Evolutionary conservation across 1,284 basidiomycete species (phyloP), one percentile per base, ranked within the genome.

Genomic region (Rhodofomes roseus): DNA sequence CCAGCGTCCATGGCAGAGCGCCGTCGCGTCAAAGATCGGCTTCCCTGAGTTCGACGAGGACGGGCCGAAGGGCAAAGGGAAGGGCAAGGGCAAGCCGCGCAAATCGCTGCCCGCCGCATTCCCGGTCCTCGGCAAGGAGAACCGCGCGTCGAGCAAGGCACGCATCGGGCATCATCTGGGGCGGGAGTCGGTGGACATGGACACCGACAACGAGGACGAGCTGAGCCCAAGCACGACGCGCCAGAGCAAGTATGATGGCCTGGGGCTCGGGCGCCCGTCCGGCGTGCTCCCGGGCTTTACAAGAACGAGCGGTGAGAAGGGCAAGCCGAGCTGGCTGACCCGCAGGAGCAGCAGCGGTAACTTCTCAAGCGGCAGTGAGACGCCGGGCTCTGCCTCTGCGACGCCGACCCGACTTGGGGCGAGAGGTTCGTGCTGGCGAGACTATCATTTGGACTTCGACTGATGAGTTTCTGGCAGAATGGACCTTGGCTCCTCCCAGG

Each of bases 31-130:
- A 63, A 90, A 88, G 72, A 83, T 90, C 57, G 87, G 84, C 0
- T 78, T 84, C 58, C 68, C 68, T 27, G 77, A 80, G 54, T 83
- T 86, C 62, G 84, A 81, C 40, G 69, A 69, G 59, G 64, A 29
- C 53, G 55, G 22, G 14, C 61, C 54, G 18, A 64, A 65, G 31
- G 67, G 62, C 20, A 54, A 39, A 36, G 46, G 55, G 53, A 57
- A 66, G 59, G 61, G 66, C 57, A 80, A 80, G 63, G 75, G 74
- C 62, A 83, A 81, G 65, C 88, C 88, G 18, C 77, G 89, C 55
- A 87, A 91, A 77, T 91, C 89, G 61, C 66, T 92, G 52, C 90
- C 89, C 29, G 85, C 87, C 43, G 86, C 81, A 14, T 88, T 91
- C 67, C 80, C 70, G 7, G 67, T 66, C 34, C 68, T 71, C 20